Conservation (phyloP, 129 eudicot species). For the Solidago caesia region DNA sequence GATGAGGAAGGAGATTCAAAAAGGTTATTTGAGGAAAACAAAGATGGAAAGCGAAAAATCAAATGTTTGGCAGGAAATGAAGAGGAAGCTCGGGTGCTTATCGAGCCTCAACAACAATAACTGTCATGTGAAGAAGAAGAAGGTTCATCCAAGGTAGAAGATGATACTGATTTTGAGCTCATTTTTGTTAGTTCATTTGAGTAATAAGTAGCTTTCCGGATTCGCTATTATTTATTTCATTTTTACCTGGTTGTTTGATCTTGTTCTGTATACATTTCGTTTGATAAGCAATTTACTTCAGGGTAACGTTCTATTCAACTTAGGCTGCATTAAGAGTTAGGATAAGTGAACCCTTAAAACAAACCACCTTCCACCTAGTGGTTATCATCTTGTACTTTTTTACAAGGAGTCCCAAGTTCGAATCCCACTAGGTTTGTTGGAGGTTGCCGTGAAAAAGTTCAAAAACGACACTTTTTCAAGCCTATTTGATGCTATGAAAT, state of each 20-base stretch:
- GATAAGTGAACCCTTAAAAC: too few relatives aligned
- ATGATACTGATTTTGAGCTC: not conserved
- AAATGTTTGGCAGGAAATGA: slow-evolving; percentile 13
- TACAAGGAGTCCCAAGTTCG: too few relatives aligned
- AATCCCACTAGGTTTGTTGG: too few relatives aligned
- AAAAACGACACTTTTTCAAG: too few relatives aligned
- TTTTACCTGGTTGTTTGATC: not conserved
- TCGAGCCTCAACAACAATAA: not conserved
- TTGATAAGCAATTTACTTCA: not conserved
- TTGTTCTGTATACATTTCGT: not conserved
- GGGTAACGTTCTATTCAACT: not conserved
- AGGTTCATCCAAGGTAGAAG: slow-evolving; percentile 14
- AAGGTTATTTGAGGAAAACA: not conserved
- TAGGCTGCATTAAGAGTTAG: too few relatives aligned
- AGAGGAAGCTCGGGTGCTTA: slow-evolving; percentile 10
- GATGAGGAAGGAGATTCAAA: slow-evolving; percentile 13
- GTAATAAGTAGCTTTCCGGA: not conserved
- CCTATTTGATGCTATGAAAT: too few relatives aligned
- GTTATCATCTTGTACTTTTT: too few relatives aligned
- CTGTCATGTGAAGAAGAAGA: slow-evolving; percentile 13
- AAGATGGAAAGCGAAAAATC: not conserved
- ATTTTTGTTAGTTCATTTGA: not conserved
- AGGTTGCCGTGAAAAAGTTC: too few relatives aligned
- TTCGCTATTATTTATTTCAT: too few relatives aligned
- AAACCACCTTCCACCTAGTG: too few relatives aligned